Base-by-base conservation (phyloP, 257 asterid species). In the Verbena officinalis region DNA sequence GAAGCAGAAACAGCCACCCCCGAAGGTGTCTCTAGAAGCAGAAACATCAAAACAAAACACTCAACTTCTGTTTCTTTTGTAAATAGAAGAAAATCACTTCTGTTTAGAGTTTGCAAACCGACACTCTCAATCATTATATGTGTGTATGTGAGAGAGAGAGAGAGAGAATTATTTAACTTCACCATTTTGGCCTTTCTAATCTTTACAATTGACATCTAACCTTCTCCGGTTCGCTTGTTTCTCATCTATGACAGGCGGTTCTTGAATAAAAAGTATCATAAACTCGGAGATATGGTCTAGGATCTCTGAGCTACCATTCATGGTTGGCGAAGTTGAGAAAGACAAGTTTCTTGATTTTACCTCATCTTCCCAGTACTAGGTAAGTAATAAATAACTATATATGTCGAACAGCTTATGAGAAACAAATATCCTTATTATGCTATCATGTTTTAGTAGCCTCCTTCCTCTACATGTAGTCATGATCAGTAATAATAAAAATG, bases 311-410 rank as follows among this genome's bases (percentile, higher is more conserved):
- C 64, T 48, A 39, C 62, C 46, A 65, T 62, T 69, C 71, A 50
- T 23, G 56, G 45, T 33, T 51, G 62, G 51, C 68, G 70, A 55
- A 64, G 70, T 76, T 21, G 17, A 67, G 69, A 46, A 52, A 14
- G 24, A 42, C 36, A 71, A 45, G 62, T 69, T 53, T 51, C 59
- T 52, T 46, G 75, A 81, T 61, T n/a, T n/a, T n/a, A 73, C 77
- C 69, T 53, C 68, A 9, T 71, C 73, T 68, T 60, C 74, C n/a
- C 57, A 65, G 79, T 68, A 43, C 38, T 79, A 64, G 89, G 90
- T 88, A 72, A 83, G 95, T 77, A n/a, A n/a, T n/a, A 75, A 56
- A 79, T 65, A 63, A 73, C 68, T n/a, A 5, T 63, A 68, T 68
- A 70, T 81, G 88, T 79, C 23, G 54, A 14, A 64, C 74, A 68